Percentiles rank a stretch among this genome's conserved stretches.
Evolutionary conservation across 768 basidiomycete genomes (phyloP).

Genomic region (Amanita pseudoporphyria): DNA sequence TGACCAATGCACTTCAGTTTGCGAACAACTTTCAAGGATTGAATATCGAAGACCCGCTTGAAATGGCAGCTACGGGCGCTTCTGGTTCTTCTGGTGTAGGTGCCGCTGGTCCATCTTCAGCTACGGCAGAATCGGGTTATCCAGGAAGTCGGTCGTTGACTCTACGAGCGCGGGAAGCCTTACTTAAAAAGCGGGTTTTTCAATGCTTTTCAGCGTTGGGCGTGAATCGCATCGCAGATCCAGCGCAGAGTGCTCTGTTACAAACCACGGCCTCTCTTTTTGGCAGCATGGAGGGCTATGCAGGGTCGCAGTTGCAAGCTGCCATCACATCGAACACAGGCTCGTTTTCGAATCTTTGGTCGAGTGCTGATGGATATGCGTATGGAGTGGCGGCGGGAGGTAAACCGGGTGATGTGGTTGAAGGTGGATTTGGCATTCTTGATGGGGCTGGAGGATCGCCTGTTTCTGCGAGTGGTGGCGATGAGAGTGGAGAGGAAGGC

Average conservation of each 20-base stretch:
- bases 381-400: slow-evolving; percentile 44
- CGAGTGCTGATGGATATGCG: slow-evolving; percentile 78
- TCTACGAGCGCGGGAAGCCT: slow-evolving; percentile 70
- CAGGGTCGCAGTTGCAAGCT: slow-evolving; percentile 80
- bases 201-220: slow-evolving; percentile 86
- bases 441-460: slow-evolving; percentile 33
- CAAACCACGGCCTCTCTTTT: slow-evolving; percentile 77
- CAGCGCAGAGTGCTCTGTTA: slow-evolving; percentile 71
- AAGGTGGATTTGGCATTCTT: slow-evolving; percentile 5
- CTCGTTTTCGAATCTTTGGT: slow-evolving; percentile 79
- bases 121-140: slow-evolving; percentile 26
- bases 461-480: slow-evolving; percentile 30
- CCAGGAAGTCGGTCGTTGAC: slow-evolving; percentile 29
- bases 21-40: slow-evolving; percentile 73
- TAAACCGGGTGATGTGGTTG: slow-evolving; percentile 4
- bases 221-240: slow-evolving; percentile 67
- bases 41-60: slow-evolving; percentile 49
- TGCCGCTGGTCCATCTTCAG: not conserved
- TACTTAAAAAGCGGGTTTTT: slow-evolving; percentile 76
- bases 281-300: slow-evolving; percentile 78
- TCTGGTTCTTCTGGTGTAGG: not conserved
- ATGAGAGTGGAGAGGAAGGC: slow-evolving; percentile 21
- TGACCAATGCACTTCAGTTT: slow-evolving; percentile 87
- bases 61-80: not conserved
- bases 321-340: slow-evolving; percentile 84